Evolutionary conservation across 768 basidiomycete genomes (phyloP), one percentile per base, ranked within the genome.

Genomic region (Termitomyces sp.): DNA sequence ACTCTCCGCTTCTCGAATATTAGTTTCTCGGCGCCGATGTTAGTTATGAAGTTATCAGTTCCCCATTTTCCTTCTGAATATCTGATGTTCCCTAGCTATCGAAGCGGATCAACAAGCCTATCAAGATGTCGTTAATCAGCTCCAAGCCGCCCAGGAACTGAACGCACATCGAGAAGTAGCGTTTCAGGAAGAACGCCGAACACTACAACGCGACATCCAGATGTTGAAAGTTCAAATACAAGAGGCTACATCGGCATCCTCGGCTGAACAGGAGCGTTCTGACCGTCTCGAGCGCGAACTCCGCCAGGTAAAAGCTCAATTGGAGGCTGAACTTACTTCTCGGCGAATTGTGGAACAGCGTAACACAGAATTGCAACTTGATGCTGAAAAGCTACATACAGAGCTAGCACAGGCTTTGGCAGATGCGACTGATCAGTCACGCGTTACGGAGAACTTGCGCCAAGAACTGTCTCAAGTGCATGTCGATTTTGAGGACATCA

Each of bases 101-200:
- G 88, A 89, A 67, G 84, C 81, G n/a, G 87, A 89, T 55, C 88
- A 89, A 55, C 81, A 85, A 59, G 85, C 84, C 22, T 87, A 88
- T 64, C 82, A 85, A 55, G 90, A 91, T 60, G 75, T 92, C 5
- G 73, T 83, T 7, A 80, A 87, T 57, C 86, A 89, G 61, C 79
- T 94, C 16, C 83, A 79, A 1, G 75, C 76, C 4, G 68, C 81
- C 1, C 81, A 86, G 62, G 82, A 86, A 55, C 76, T 79, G 18
- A 84, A 83, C 56, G 64, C 68, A 0, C 79, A 77, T 31, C 81
- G 84, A 58, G 90, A 90, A 63, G 72, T 77, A 3, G 63, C 69
- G 9, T 79, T 86, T 59, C 76, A 85, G 32, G 84, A 86, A 55
- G 83, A 87, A 61, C 82, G 87, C 16, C 71, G 69, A 4, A 67